Evolutionary conservation across 768 basidiomycete genomes (phyloP), one percentile per base, ranked within the genome.

Genomic region (Paxillus ammoniavirescens): DNA sequence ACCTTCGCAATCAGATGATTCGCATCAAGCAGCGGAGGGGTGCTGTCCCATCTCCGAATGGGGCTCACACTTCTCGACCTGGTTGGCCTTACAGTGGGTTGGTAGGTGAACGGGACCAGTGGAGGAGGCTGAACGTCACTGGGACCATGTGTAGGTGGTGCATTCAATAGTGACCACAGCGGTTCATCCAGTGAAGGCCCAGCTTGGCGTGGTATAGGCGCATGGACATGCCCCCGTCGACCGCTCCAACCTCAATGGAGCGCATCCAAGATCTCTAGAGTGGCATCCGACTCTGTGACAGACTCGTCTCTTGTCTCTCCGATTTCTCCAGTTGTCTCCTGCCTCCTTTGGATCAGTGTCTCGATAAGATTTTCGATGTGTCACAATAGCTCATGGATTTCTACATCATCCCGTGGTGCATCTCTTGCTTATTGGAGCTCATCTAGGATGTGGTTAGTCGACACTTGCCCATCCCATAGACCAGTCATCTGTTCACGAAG

Each of bases 391-490:
- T 68, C 69, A 3, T 67, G 52, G 14, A 74, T 49, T 48, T 75
- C 75, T 63, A 80, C 48, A 63, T 74, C 70, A 62, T 79, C 74
- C 26, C 61, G 63, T 18, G 67, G 63, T n/a, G 65, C 57, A 42
- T 75, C 69, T 17, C 79, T 76, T 30, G 75, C 62, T 13, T 77
- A 75, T 17, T 80, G 78, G 49, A 93, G 72, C 23, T 84, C 80
- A 52, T 87, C 82, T 35, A 94, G 68, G 54, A 83, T 71, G 30
- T 79, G 76, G 48, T 84, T 83, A 7, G 86, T 80, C 0, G 78
- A 72, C 0, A 67, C 61, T 67, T 95, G 91, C 5, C 79, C 82
- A 45, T 87, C 77, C 68, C 81, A 75, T 18, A 96, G 66, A 8
- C 77, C 80, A 9, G 74, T 72, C 7, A 85, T 74, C 58, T 86